phyloP scores from a whole-genome alignment of 176 grass and related monocot genomes.

The Oryza meyeriana region DNA sequence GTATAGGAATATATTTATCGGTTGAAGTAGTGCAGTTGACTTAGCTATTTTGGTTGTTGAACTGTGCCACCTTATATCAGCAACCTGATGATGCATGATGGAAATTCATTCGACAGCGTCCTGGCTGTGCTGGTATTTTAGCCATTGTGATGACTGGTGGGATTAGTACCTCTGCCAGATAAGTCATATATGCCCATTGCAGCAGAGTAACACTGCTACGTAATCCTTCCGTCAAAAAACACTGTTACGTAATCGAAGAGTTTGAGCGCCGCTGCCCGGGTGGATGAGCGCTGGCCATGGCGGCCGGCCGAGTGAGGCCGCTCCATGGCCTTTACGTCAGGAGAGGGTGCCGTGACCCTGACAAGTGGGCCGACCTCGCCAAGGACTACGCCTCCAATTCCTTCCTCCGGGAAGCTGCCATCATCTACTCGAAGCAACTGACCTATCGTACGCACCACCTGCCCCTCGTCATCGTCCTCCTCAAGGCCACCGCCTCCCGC shows the following conservation, averaged over 20 bases:
- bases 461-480: constrained; percentile 46
- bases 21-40: neutral
- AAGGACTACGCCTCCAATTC: constrained; percentile 35
- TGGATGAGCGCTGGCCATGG: constrained; percentile 1
- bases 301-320: constrained; percentile 27
- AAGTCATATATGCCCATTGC: no score
- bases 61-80: neutral
- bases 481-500: constrained; percentile 41
- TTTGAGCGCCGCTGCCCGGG: no score
- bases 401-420: constrained; percentile 37
- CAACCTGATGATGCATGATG: neutral
- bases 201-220: no score
- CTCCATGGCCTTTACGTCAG: constrained; percentile 38
- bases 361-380: constrained; percentile 35
- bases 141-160: no score
- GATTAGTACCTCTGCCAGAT: no score
- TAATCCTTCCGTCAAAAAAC: no score
- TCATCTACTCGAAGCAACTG: constrained; percentile 37
- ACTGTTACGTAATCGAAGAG: no score
- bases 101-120: neutral
- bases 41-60: neutral
- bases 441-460: constrained; percentile 39
- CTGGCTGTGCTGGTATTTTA: no score
- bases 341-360: neutral
- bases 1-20: neutral